Base-by-base conservation (phyloP, 371 early-diverging fungal species). In the Mucor racemosus region DNA sequence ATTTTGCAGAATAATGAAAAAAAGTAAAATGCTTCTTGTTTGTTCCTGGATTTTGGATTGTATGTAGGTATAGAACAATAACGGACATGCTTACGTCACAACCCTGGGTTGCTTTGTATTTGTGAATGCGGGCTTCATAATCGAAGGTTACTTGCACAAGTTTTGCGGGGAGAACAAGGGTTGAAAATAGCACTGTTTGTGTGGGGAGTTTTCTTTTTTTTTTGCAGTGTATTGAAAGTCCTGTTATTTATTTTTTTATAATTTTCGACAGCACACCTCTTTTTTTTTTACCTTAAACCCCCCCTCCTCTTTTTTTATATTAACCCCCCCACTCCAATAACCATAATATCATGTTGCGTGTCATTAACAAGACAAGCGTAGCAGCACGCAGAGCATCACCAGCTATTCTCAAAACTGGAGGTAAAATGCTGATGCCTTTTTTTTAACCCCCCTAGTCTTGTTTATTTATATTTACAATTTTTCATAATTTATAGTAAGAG, bases 341-440 rank as follows among this genome's bases (percentile, higher is more conserved):
- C 44, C 50, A 44, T 41, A 42, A 36, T 17, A 68, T 56, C 17
- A 82, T 82, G 83, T 82, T 82, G 83, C 83, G 80, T 77, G 80
- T 77, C 75, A 75, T 82, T 68, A 76, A 80, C 65, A 74, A 78
- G 64, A 70, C 74, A 69, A 75, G 77, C 73, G 73, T 82, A 69
- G 67, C 77, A 71, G 62, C 77, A 76, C 79, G 80, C 67, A 71
- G 72, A 72, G 61, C 79, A 61, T 77, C 80, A 61, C 83, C 80
- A 41, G 76, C 83, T 40, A 68, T 82, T 67, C 61, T 82, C 19
- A 75, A 75, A 42, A 72, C 66, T 74, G 79, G 76, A 75, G 79
- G 78, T 75, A 71, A 73, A 38, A 60, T 53, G 38, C 11, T 44
- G 17, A 60, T 26, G 53, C 38, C 21, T 6, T 19, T 65, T 31